Conservation (phyloP, 2,329 filamentous ascomycete species). For the Biscogniauxia sp. region DNA sequence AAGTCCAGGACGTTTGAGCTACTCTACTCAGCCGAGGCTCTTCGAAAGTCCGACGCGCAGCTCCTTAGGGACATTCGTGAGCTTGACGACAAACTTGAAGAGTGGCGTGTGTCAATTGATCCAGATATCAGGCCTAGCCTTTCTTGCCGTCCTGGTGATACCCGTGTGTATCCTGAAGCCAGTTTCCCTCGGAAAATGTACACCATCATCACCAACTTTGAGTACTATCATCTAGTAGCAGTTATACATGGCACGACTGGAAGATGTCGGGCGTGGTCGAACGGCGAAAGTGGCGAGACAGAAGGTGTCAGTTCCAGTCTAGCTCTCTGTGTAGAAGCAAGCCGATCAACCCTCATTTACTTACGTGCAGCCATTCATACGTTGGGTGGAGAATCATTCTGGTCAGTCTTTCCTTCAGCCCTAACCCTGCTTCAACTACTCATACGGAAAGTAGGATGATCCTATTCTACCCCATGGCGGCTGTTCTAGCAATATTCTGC, state of each 20-base stretch:
- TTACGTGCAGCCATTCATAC: background rate
- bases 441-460: background rate
- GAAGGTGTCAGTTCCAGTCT: background rate
- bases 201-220: background rate
- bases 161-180: background rate
- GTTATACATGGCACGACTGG: background rate
- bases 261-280: background rate
- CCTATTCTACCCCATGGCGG: background rate
- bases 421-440: background rate
- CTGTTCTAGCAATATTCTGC: background rate
- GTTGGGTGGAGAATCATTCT: background rate
- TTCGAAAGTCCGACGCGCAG: background rate
- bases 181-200: background rate
- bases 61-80: background rate
- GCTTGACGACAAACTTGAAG: background rate
- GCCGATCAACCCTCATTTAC: background rate
- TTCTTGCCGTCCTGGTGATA: background rate
- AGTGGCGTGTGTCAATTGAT: background rate
- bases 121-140: background rate
- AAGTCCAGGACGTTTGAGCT: background rate
- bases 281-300: background rate
- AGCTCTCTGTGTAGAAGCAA: background rate
- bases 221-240: background rate
- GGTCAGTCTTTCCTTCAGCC: background rate
- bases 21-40: background rate